Evolutionary conservation across 2,329 filamentous ascomycete species (phyloP).

Genomic region (Clonostachys rosea): DNA sequence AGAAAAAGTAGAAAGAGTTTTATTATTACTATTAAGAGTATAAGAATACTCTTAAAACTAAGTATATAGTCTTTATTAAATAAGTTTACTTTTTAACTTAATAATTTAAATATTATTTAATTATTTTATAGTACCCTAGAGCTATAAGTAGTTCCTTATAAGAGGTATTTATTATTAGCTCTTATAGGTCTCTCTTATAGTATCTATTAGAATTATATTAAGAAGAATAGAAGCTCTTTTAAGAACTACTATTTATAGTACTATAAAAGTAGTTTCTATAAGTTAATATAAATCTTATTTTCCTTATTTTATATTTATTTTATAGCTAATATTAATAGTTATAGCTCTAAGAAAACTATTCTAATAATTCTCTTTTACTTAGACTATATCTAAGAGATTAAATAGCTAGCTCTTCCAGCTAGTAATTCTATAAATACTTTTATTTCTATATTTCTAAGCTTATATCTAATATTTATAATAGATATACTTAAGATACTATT

Average conservation of each 20-base stretch:
- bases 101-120: too few relatives aligned
- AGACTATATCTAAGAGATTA: background rate
- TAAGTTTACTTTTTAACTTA: background rate
- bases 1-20: too few relatives aligned
- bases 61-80: background rate
- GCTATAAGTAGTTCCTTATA: too few relatives aligned
- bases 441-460: background rate
- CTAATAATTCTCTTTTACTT: background rate
- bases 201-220: too few relatives aligned
- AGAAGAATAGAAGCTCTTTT: background rate
- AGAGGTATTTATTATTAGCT: too few relatives aligned
- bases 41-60: too few relatives aligned
- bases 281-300: background rate
- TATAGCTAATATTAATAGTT: background rate
- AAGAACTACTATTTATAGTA: too few relatives aligned
- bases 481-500: too few relatives aligned
- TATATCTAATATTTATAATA: background rate
- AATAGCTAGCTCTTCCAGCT: background rate
- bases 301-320: background rate
- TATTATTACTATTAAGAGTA: too few relatives aligned
- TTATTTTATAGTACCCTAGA: too few relatives aligned
- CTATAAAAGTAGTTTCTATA: background rate
- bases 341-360: background rate
- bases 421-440: too few relatives aligned
- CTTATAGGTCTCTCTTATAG: too few relatives aligned